A percentile compares a stretch with the other conserved stretches of the same genome.
Evolutionary conservation across 805 yeast species (phyloP).

Genomic region (Yamadazyma olivae): DNA sequence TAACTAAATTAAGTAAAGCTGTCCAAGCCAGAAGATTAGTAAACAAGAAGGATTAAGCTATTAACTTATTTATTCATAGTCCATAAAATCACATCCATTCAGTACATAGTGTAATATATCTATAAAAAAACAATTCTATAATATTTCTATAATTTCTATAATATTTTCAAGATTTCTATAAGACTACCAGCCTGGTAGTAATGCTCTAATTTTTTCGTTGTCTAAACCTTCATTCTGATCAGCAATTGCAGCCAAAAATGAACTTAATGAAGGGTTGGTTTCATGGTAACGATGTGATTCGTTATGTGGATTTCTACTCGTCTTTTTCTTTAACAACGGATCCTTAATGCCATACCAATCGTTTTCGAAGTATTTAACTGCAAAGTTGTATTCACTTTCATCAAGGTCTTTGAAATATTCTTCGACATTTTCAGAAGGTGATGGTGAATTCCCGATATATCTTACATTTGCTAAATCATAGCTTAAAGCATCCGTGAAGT

Average conservation of each 20-base stretch:
- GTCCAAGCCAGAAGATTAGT: conserved; percentile 69
- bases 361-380: conserved; percentile 47
- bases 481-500: conserved; percentile 47
- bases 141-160: background rate
- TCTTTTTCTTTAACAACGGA: conserved; percentile 47
- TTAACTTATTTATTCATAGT: background rate
- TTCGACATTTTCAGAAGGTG: conserved; percentile 29
- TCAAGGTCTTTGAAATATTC: conserved; percentile 48
- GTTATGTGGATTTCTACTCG: conserved; percentile 54
- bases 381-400: conserved; percentile 49
- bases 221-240: conserved; percentile 7
- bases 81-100: background rate
- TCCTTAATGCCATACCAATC: conserved; percentile 59
- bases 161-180: no score
- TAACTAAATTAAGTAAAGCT: conserved; percentile 71
- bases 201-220: conserved; percentile 2
- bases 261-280: conserved; percentile 19
- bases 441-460: conserved; percentile 60
- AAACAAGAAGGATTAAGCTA: conserved; percentile 6
- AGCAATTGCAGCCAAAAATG: conserved; percentile 14
- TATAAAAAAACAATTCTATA: no score
- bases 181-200: no score
- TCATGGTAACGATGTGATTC: conserved; percentile 35
- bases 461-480: conserved; percentile 34
- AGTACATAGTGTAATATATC: conserved; percentile 2